A percentile compares a stretch with the other conserved stretches of the same genome.
Conservation (phyloP, 176 grass and related monocot species). For the Musa troglodytarum region DNA sequence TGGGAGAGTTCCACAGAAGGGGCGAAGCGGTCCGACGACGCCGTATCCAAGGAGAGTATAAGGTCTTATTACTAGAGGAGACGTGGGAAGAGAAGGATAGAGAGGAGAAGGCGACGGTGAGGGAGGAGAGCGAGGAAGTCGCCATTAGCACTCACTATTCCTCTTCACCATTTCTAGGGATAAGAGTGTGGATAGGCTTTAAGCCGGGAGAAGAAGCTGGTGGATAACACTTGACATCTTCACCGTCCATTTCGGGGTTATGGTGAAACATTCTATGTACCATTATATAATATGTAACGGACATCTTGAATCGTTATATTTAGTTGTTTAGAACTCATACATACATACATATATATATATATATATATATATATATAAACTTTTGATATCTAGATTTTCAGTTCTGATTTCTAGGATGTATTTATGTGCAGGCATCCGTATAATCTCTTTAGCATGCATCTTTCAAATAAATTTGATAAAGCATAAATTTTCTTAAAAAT, state of each 20-base stretch:
- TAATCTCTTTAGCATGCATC: too few relatives aligned
- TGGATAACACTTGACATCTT: neutral
- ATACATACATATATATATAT: too few relatives aligned
- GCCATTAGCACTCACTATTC: conserved; percentile 15
- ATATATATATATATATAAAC: too few relatives aligned
- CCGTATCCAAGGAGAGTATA: conserved; percentile 24
- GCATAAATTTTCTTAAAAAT: too few relatives aligned
- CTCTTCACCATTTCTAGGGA: neutral
- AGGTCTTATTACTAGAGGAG: neutral
- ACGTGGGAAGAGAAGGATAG: conserved; percentile 45
- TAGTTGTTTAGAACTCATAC: too few relatives aligned
- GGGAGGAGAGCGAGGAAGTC: conserved; percentile 68
- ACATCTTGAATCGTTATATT: too few relatives aligned
- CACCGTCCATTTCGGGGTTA: neutral
- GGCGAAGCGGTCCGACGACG: neutral
- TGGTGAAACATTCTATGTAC: neutral
- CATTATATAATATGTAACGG: too few relatives aligned
- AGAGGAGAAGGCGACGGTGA: conserved; percentile 51
- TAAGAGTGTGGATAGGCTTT: neutral
- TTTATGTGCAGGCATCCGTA: too few relatives aligned
- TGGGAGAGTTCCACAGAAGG: neutral
- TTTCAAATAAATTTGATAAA: too few relatives aligned
- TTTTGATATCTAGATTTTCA: too few relatives aligned
- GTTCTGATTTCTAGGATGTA: too few relatives aligned
- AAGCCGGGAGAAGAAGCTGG: neutral